These are phyloP conservation scores for Termitomyces sp. DNA, from an alignment of 768 basidiomycete genomes.

Conservation along the genomic window DNA sequence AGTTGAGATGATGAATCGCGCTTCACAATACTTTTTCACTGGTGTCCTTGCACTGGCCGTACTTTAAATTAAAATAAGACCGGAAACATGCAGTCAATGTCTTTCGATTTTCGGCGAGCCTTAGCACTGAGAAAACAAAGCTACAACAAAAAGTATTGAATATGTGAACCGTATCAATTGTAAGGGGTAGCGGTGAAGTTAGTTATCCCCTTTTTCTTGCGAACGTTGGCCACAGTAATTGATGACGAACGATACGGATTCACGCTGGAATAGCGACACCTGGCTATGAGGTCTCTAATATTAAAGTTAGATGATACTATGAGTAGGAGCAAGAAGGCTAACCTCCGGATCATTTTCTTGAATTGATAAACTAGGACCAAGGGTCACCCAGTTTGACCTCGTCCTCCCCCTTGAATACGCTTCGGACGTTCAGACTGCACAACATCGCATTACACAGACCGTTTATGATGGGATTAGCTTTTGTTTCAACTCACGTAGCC, in stretches of 20 bases:
- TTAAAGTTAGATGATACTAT: background rate
- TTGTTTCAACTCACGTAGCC: conserved; percentile 9
- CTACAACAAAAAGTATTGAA: too few species aligned
- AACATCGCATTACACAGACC: too few species aligned
- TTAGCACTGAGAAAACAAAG: too few species aligned
- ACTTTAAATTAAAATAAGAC: background rate
- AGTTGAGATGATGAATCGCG: conserved; percentile 6
- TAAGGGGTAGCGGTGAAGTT: too few species aligned
- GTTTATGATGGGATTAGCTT: too few species aligned
- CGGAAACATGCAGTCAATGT: background rate
- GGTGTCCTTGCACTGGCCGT: background rate
- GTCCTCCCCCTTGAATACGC: background rate
- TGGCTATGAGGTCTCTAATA: background rate
- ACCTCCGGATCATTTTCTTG: background rate
- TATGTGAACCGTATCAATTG: too few species aligned
- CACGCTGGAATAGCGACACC: background rate
- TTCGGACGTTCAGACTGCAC: conserved; percentile 8
- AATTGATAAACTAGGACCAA: background rate
- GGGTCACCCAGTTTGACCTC: conserved; percentile 4
- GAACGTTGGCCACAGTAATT: background rate
- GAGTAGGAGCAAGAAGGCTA: background rate
- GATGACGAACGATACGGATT: background rate
- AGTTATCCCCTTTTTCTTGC: background rate
- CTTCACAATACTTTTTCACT: background rate
- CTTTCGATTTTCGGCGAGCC: too few species aligned